phyloP scores from a whole-genome alignment of 2,329 filamentous ascomycete species.

The Xylaria sp. region DNA sequence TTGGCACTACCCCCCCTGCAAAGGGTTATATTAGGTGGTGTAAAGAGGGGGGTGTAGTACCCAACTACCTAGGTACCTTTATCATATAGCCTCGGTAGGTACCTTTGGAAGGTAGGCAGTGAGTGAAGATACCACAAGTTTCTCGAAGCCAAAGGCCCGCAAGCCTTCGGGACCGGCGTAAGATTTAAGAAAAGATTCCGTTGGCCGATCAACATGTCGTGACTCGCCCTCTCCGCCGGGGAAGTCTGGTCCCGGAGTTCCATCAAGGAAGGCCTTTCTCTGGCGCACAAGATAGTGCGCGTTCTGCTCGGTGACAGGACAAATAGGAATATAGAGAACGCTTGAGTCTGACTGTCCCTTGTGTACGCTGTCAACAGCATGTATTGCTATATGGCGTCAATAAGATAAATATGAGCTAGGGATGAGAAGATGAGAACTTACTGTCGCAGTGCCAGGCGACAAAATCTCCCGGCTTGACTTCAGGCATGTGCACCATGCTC shows the following conservation, averaged over 20 bases:
- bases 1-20: too few species aligned
- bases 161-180: slow-evolving; percentile 44
- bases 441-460: slow-evolving; percentile 85
- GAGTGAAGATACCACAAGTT: slow-evolving; percentile 39
- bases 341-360: slow-evolving; percentile 74
- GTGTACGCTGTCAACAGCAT: slow-evolving; percentile 83
- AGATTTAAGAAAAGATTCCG: slow-evolving; percentile 45
- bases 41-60: too few species aligned
- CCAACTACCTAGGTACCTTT: too few species aligned
- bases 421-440: slow-evolving; percentile 44
- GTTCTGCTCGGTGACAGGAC: slow-evolving; percentile 78
- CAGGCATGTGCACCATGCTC: slow-evolving; percentile 75
- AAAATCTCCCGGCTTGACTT: slow-evolving; percentile 74
- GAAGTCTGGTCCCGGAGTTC: slow-evolving; percentile 73
- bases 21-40: too few species aligned
- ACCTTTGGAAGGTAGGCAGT: too few species aligned
- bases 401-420: slow-evolving; percentile 8
- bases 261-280: slow-evolving; percentile 71
- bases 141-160: slow-evolving; percentile 54
- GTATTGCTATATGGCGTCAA: slow-evolving; percentile 57
- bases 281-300: slow-evolving; percentile 73
- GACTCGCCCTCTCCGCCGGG: slow-evolving; percentile 73
- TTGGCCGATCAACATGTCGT: slow-evolving; percentile 55
- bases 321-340: slow-evolving; percentile 88
- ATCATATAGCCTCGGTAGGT: too few species aligned